Percentiles rank a stretch among this genome's conserved stretches.
Evolutionary conservation across 768 basidiomycete species (phyloP).

Genomic region (Lepiota brunneoincarnata): DNA sequence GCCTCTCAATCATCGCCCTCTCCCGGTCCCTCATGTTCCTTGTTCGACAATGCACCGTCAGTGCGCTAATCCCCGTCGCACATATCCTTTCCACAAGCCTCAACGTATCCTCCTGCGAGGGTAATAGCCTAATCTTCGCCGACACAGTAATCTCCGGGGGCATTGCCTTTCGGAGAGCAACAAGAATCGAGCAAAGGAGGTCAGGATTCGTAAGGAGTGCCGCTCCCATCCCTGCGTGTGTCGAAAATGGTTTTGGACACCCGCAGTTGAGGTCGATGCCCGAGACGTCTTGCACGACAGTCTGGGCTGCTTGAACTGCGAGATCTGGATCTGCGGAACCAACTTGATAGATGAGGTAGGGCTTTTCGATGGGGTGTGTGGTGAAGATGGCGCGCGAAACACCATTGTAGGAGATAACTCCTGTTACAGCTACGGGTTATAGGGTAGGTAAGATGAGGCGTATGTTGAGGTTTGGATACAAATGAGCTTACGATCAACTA

Average conservation of each 20-base stretch:
- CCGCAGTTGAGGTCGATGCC: conserved; percentile 98
- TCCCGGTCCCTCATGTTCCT: conserved; percentile 86
- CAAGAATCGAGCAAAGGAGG: conserved; percentile 84
- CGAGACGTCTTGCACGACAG: conserved; percentile 83
- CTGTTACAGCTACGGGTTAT: conserved; percentile 63
- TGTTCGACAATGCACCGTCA: conserved; percentile 96
- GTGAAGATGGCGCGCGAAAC: conserved; percentile 85
- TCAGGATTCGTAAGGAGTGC: conserved; percentile 92
- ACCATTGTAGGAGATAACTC: conserved; percentile 85
- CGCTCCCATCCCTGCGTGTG: conserved; percentile 94
- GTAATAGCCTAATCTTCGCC: conserved; percentile 89
- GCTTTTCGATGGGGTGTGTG: conserved; percentile 92
- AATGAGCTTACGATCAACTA: conserved; percentile 74
- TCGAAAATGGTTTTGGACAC: conserved; percentile 95
- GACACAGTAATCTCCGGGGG: conserved; percentile 83
- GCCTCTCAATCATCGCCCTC: conserved; percentile 69
- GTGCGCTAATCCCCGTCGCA: conserved; percentile 79
- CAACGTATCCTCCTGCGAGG: conserved; percentile 84
- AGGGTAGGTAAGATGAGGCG: neutral
- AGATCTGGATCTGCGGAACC: conserved; percentile 87
- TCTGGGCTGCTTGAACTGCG: conserved; percentile 89
- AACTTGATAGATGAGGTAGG: conserved; percentile 93
- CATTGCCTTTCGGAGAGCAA: conserved; percentile 68
- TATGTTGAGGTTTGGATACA: neutral
- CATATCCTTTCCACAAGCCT: conserved; percentile 87